Percentiles rank a stretch among this genome's conserved stretches.
phyloP scores from a whole-genome alignment of 108 stramenopile genomes.

The Stephanodiscus minutulus region DNA sequence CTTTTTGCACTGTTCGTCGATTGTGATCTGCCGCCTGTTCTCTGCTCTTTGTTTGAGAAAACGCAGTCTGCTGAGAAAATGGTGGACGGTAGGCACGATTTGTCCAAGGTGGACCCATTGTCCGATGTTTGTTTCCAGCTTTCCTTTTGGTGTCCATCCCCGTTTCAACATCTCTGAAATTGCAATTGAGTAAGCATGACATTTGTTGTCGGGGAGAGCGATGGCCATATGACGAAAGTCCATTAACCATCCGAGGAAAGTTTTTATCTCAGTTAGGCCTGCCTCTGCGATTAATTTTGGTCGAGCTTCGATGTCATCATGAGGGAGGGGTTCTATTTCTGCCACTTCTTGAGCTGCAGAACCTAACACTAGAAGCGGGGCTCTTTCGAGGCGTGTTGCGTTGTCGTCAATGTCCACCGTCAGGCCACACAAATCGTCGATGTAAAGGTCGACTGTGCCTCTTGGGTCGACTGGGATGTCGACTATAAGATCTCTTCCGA shows the following conservation, averaged over 20 bases:
- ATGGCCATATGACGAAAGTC: conserved; percentile 15
- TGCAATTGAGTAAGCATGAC: conserved; percentile 17
- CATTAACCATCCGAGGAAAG: conserved; percentile 20
- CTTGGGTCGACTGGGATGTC: conserved; percentile 13
- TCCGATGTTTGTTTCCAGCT: conserved; percentile 29
- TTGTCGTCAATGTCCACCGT: conserved; percentile 21
- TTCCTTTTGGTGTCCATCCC: neutral
- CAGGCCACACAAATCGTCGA: conserved; percentile 28
- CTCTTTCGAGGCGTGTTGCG: conserved; percentile 10
- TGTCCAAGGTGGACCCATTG: conserved; percentile 10
- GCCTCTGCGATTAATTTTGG: conserved; percentile 22
- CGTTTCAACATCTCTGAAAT: conserved; percentile 1
- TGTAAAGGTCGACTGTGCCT: conserved; percentile 29
- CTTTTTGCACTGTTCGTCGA: neutral
- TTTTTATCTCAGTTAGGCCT: conserved; percentile 20
- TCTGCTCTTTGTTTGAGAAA: conserved; percentile 1
- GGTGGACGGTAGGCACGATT: conserved; percentile 14
- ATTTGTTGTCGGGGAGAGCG: conserved; percentile 28
- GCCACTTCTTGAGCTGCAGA: neutral
- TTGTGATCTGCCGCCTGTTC: neutral
- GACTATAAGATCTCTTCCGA: conserved; percentile 18
- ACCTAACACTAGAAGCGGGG: conserved; percentile 17
- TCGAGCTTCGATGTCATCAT: conserved; percentile 21
- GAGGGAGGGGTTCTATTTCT: conserved; percentile 21
- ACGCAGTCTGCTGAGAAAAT: conserved; percentile 19